Evolutionary conservation across 1,139 yeast species (phyloP), one percentile per base, ranked within the genome.

Genomic region (Kurtzmaniella quercitrusa): DNA sequence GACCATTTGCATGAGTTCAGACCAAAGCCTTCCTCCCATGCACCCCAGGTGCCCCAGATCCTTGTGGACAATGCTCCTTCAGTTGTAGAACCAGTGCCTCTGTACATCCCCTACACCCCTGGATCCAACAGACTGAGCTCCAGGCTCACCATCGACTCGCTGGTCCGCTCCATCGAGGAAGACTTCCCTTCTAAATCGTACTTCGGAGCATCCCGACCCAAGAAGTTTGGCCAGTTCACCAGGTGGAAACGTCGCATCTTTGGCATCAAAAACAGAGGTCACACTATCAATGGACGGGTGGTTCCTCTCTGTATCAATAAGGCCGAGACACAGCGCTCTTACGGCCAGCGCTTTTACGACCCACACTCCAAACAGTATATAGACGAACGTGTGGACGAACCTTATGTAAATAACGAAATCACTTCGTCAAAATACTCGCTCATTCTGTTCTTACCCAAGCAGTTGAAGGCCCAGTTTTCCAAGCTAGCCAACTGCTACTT

Each of bases 401-500:
- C 90, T 0, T 93, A 85, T 57, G 58, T 76, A 46, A 64, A 75
- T 49, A 93, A 93, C 63, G 56, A 72, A 31, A 84, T 93, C 48
- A 87, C 95, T 1, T 90, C 98, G 1, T 86, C 98, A 2, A 82
- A 91, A 55, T 93, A 94, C 64, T 84, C 93, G 3, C 50, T 85
- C 1, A 81, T 83, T 58, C 79, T 93, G 41, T 93, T 94, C 55
- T 56, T 93, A 2, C 98, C 98, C 3, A 81, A 93, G 49, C 98
- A 93, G 58, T 61, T 93, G 39, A 75, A 79, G 49, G 96, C 95
- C 2, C 98, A 93, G 61, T 91, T 93, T 57, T 88, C 96, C 16
- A 93, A 90, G 60, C 59, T 93, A 40, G 98, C 98, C 15, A 93
- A 93, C 57, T 75, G 93, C 53, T 77, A 90, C 62, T 90, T 93